These are phyloP conservation scores for Gaillardinia entomophila DNA, from an alignment of 805 yeast genomes.

Conservation along the genomic window DNA sequence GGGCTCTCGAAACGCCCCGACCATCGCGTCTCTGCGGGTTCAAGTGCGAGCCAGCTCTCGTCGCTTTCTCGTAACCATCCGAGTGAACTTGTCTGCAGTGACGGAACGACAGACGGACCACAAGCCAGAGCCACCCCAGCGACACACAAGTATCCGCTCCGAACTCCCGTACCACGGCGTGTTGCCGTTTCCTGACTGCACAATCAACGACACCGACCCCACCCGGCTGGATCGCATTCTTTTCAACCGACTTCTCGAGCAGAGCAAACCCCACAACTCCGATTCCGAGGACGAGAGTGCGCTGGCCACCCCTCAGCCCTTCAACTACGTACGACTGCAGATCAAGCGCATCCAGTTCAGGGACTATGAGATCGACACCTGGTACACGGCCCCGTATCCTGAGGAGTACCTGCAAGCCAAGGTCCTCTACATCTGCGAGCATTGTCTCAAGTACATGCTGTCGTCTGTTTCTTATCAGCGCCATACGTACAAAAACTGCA, in stretches of 20 bases:
- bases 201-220: slow-evolving; percentile 59
- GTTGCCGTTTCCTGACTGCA: slow-evolving; percentile 50
- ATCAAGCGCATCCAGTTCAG: slow-evolving; percentile 67
- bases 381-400: slow-evolving; percentile 94
- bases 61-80: not conserved
- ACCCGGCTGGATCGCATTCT: slow-evolving; percentile 41
- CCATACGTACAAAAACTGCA: slow-evolving; percentile 68
- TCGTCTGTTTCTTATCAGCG: slow-evolving; percentile 62
- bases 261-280: slow-evolving; percentile 31
- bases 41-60: not conserved
- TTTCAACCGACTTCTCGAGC: slow-evolving; percentile 38
- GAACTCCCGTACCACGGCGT: slow-evolving; percentile 69
- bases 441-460: slow-evolving; percentile 73
- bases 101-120: no score
- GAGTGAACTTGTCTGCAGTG: no score
- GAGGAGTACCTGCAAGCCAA: slow-evolving; percentile 65
- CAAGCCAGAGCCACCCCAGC: no score
- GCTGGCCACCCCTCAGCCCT: slow-evolving; percentile 6
- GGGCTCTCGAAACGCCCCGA: not conserved
- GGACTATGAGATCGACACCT: slow-evolving; percentile 71
- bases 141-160: not conserved
- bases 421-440: slow-evolving; percentile 73
- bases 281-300: slow-evolving; percentile 6
- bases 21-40: not conserved
- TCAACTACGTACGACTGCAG: slow-evolving; percentile 27